Percentiles rank a stretch among this genome's conserved stretches.
These are phyloP conservation scores for Tetramitus jugosus DNA, from an alignment of 208 protist species.

Conservation along the genomic window DNA sequence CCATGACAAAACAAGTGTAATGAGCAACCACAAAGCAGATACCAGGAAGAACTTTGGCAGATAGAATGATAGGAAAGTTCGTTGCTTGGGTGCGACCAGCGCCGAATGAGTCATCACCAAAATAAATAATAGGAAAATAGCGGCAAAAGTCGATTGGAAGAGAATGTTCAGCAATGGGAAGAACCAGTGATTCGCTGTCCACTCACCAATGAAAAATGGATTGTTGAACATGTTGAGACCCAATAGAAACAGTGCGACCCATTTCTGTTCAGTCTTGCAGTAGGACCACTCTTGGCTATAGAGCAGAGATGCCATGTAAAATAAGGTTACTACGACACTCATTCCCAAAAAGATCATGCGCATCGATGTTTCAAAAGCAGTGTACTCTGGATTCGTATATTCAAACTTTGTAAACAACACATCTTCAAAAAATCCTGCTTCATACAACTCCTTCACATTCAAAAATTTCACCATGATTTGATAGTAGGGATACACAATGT, in stretches of 20 bases:
- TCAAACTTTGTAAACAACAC: neutral
- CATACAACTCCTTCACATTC: neutral
- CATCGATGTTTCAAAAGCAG: neutral
- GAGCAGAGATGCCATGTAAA: neutral
- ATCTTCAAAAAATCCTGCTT: neutral
- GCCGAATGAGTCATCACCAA: neutral
- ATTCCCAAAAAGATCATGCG: neutral
- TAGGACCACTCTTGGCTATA: neutral
- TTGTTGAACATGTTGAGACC: neutral
- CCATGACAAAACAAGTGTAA: neutral
- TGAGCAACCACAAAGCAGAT: neutral
- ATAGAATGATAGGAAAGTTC: neutral
- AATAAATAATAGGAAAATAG: neutral
- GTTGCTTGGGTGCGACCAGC: neutral
- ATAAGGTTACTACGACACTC: neutral
- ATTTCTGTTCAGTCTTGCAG: constrained; percentile 10
- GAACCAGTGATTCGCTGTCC: neutral
- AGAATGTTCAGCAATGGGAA: constrained; percentile 7
- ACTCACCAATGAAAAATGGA: neutral
- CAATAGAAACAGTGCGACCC: neutral
- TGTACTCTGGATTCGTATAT: neutral
- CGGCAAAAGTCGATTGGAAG: neutral
- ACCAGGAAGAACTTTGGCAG: neutral
- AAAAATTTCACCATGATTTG: neutral
- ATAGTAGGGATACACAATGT: neutral